These are phyloP conservation scores for sorghum (Sorghum bicolor) DNA, from an alignment of 176 grass and related monocot species.

Conservation along the genomic window DNA sequence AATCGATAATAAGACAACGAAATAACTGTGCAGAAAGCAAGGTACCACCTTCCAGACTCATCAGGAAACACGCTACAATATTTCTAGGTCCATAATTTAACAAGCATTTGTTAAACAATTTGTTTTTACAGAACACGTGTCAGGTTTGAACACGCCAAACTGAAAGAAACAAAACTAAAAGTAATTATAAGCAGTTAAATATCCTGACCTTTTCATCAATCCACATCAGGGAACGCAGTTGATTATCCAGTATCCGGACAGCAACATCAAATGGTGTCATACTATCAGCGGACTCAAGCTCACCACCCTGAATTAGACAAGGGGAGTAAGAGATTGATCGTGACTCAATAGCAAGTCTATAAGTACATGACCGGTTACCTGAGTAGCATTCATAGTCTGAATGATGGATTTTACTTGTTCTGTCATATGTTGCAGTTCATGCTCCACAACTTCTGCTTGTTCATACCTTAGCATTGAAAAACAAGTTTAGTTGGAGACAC, in stretches of 20 bases:
- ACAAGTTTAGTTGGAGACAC: conserved; percentile 16
- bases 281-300: conserved; percentile 60
- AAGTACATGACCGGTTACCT: conserved; percentile 45
- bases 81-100: background rate
- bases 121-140: background rate
- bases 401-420: conserved; percentile 98
- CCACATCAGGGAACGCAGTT: conserved; percentile 91
- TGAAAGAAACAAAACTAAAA: background rate
- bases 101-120: background rate
- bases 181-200: background rate
- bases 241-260: conserved; percentile 97
- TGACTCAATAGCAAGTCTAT: background rate
- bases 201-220: conserved; percentile 90
- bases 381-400: conserved; percentile 84
- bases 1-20: background rate
- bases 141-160: background rate
- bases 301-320: conserved; percentile 60
- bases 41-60: background rate
- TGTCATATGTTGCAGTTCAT: conserved; percentile 95
- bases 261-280: conserved; percentile 95
- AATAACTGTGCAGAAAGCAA: background rate
- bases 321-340: conserved; percentile 13
- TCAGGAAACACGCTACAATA: background rate
- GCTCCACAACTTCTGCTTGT: conserved; percentile 76
- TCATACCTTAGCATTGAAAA: conserved; percentile 63